phyloP scores from a whole-genome alignment of 257 asterid genomes.

The Solanum chiquidenum region DNA sequence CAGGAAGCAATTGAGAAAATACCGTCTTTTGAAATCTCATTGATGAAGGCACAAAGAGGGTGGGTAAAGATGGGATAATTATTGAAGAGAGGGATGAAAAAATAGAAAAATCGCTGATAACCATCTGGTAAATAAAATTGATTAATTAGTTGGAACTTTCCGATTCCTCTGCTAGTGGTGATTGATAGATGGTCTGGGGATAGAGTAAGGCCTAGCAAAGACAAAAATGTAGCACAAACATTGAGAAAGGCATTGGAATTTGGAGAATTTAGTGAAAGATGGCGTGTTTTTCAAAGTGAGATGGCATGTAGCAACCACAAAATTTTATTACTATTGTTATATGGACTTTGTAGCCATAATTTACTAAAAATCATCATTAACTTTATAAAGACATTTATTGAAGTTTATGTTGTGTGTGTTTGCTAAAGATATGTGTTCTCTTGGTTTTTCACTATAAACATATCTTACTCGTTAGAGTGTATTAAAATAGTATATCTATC shows the following conservation, averaged over 20 bases:
- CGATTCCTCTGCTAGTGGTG: neutral
- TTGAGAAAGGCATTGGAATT: neutral
- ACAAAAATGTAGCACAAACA: neutral
- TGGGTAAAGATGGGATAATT: neutral
- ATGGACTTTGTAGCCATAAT: neutral
- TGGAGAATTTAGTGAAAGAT: neutral
- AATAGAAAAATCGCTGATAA: neutral
- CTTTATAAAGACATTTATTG: neutral
- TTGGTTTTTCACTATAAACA: neutral
- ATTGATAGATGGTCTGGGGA: neutral
- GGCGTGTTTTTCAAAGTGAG: neutral
- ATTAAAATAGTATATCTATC: neutral
- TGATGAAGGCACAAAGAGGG: neutral
- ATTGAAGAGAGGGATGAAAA: neutral
- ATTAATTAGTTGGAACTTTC: neutral
- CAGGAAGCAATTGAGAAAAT: neutral
- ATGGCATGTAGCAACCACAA: neutral
- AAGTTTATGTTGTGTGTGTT: neutral
- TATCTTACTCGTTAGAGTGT: neutral
- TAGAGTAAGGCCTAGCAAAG: neutral
- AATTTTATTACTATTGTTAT: neutral
- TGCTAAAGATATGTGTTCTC: neutral
- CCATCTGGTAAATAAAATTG: neutral
- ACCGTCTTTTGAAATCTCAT: neutral
- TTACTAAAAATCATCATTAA: neutral